These are phyloP conservation scores for Leccinum uliginosum DNA, from an alignment of 768 basidiomycete genomes.

Conservation along the genomic window DNA sequence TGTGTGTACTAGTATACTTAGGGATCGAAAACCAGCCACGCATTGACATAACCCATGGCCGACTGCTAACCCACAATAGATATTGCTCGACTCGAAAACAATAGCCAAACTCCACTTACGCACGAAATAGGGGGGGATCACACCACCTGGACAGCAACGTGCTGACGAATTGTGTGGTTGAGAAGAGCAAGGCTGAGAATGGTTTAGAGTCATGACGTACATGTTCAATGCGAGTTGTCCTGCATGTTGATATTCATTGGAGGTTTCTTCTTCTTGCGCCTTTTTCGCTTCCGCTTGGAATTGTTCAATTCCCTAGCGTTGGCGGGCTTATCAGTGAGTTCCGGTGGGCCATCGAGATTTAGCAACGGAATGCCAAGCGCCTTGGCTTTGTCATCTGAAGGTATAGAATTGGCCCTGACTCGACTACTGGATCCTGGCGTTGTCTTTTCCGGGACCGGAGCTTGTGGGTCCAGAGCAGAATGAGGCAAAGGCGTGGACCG, in stretches of 20 bases:
- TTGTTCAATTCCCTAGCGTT: conserved; percentile 15
- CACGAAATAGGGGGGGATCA: neutral
- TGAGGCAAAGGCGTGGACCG: conserved; percentile 12
- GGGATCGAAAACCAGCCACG: neutral
- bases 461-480: conserved; percentile 10
- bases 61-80: neutral
- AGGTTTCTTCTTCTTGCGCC: conserved; percentile 51
- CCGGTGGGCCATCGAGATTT: conserved; percentile 52
- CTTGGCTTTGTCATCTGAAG: conserved; percentile 11
- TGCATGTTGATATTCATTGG: conserved; percentile 23
- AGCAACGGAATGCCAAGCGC: conserved; percentile 39
- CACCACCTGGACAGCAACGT: conserved; percentile 1
- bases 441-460: conserved; percentile 11
- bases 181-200: neutral
- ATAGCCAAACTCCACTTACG: neutral
- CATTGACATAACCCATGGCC: neutral
- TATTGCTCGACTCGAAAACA: neutral
- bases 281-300: conserved; percentile 52
- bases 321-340: conserved; percentile 13
- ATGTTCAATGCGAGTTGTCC: conserved; percentile 10
- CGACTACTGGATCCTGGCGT: conserved; percentile 5
- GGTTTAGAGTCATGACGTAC: conserved; percentile 12
- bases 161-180: conserved; percentile 1
- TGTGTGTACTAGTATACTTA: neutral
- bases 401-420: conserved; percentile 1